These are phyloP conservation scores for Pseudopyrenochaeta lycopersici DNA, from an alignment of 2,329 filamentous ascomycete genomes.

Conservation along the genomic window DNA sequence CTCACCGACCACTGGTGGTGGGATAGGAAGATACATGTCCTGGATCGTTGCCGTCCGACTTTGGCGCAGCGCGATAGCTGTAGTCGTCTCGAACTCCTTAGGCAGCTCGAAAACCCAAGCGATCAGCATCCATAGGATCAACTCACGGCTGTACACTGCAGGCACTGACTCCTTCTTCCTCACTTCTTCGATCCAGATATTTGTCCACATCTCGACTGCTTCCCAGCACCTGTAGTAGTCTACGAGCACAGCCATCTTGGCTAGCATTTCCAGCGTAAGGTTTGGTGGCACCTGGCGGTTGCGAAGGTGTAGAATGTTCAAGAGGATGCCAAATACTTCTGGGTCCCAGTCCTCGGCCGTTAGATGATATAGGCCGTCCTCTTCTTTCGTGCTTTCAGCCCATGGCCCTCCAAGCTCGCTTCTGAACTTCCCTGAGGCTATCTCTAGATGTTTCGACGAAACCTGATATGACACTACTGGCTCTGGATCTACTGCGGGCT, in stretches of 20 bases:
- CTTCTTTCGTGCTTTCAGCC: background rate
- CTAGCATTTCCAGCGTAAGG: slow-evolving; percentile 53
- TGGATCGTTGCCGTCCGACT: slow-evolving; percentile 3
- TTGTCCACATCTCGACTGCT: slow-evolving; percentile 53
- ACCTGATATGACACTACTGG: slow-evolving; percentile 2
- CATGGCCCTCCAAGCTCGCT: background rate
- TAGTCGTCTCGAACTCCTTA: slow-evolving; percentile 15
- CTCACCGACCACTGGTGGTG: slow-evolving; percentile 11
- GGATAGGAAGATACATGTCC: slow-evolving; percentile 17
- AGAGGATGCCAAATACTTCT: slow-evolving; percentile 53
- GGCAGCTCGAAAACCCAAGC: slow-evolving; percentile 27
- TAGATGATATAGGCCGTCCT: slow-evolving; percentile 10
- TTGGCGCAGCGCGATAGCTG: slow-evolving; percentile 3
- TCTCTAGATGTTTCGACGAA: slow-evolving; percentile 5
- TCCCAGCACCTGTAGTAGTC: slow-evolving; percentile 55
- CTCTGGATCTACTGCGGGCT: background rate
- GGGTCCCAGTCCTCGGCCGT: slow-evolving; percentile 37
- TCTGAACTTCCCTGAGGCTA: slow-evolving; percentile 7
- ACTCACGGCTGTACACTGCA: slow-evolving; percentile 16
- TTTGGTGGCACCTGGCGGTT: slow-evolving; percentile 50
- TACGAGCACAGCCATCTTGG: slow-evolving; percentile 56
- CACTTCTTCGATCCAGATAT: slow-evolving; percentile 52
- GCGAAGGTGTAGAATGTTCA: slow-evolving; percentile 58
- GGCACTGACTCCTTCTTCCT: slow-evolving; percentile 6
- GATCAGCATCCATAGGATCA: slow-evolving; percentile 35